Evolutionary conservation across 768 basidiomycete genomes (phyloP).

Genomic region (Mycena alexandri): DNA sequence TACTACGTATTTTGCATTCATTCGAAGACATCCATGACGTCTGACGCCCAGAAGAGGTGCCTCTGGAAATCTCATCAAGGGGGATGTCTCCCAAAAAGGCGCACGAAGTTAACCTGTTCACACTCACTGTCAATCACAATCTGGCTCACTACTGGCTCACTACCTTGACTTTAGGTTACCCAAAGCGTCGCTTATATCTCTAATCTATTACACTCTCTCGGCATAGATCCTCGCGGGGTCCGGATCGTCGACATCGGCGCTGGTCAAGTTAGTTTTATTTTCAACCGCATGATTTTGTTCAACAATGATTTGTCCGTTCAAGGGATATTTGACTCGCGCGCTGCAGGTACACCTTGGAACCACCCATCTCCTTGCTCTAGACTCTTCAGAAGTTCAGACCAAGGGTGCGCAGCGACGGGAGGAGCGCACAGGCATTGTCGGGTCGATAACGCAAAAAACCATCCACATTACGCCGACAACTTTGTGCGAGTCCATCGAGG

Average conservation of each 20-base stretch:
- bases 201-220: conserved; percentile 48
- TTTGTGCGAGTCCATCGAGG: conserved; percentile 59
- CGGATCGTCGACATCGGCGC: conserved; percentile 81
- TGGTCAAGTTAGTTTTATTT: conserved; percentile 64
- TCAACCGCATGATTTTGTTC: conserved; percentile 11
- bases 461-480: conserved; percentile 64
- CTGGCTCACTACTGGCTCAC: neutral
- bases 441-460: conserved; percentile 67
- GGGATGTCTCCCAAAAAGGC: conserved; percentile 85
- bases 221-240: conserved; percentile 36
- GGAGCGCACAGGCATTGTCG: conserved; percentile 35
- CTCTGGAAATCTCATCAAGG: conserved; percentile 27
- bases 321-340: conserved; percentile 76
- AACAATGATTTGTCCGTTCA: neutral
- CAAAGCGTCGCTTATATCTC: conserved; percentile 71
- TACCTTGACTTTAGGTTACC: conserved; percentile 49
- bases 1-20: neutral
- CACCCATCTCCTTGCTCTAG: conserved; percentile 73
- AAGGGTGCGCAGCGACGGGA: conserved; percentile 67
- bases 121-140: conserved; percentile 7
- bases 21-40: neutral
- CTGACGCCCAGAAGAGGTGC: conserved; percentile 12
- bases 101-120: conserved; percentile 59
- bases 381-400: conserved; percentile 70
- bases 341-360: conserved; percentile 50